Evolutionary conservation across 352 stramenopile genomes (phyloP).

Genomic region (Pythium grandisporangium): DNA sequence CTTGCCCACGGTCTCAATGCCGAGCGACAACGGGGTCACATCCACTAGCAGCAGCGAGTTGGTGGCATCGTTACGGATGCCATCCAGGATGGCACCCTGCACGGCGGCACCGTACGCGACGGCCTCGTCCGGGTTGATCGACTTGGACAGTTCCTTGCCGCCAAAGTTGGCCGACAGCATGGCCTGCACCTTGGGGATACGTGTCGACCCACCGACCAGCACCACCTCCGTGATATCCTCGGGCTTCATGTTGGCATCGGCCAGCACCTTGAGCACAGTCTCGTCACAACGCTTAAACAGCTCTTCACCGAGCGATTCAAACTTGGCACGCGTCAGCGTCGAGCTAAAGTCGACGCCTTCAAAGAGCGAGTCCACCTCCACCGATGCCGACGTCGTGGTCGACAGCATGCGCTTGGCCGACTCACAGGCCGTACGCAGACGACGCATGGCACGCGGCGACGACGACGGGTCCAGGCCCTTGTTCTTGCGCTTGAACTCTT

Average conservation of each 20-base stretch:
- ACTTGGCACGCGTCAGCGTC: conserved; percentile 83
- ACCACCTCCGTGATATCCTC: conserved; percentile 25
- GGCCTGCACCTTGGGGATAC: conserved; percentile 30
- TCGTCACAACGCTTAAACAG: conserved; percentile 60
- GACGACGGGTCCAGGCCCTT: conserved; percentile 81
- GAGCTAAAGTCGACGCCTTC: conserved; percentile 91
- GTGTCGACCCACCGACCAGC: conserved; percentile 29
- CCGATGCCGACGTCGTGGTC: conserved; percentile 77
- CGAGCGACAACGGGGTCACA: conserved; percentile 68
- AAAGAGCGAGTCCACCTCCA: conserved; percentile 90
- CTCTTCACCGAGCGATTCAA: conserved; percentile 74
- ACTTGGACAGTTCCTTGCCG: conserved; percentile 29
- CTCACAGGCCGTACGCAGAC: conserved; percentile 95
- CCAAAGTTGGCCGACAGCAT: conserved; percentile 20
- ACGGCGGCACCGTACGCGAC: conserved; percentile 50
- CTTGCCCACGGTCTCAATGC: conserved; percentile 66
- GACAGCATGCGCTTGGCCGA: conserved; percentile 94
- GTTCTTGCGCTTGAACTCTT: conserved; percentile 94
- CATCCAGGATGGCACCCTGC: conserved; percentile 25
- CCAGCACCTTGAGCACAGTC: conserved; percentile 40
- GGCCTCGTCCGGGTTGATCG: conserved; percentile 54
- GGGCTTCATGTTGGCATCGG: conserved; percentile 32
- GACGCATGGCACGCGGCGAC: conserved; percentile 90
- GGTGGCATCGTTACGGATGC: conserved; percentile 41
- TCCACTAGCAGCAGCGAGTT: conserved; percentile 66